Conservation (phyloP, 2,329 filamentous ascomycete genomes). For the Stemphylium vesicarium region DNA sequence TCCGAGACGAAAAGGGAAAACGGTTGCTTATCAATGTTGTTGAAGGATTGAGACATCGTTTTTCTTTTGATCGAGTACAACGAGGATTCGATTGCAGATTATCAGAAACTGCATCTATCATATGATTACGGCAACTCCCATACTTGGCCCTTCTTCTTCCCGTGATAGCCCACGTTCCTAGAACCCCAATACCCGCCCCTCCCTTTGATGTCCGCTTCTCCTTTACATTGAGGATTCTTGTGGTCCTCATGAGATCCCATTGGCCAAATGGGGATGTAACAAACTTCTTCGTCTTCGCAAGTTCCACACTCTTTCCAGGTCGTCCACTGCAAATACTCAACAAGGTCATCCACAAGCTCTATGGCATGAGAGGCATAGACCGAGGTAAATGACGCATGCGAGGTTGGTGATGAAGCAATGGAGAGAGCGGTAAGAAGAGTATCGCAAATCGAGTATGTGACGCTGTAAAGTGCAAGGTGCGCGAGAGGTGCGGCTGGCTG, state of each 20-base stretch:
- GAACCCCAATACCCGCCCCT: conserved; percentile 35
- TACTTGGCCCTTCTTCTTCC: neutral
- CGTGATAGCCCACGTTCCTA: neutral
- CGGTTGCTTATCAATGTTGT: too few relatives aligned
- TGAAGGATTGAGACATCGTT: too few relatives aligned
- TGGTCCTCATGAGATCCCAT: conserved; percentile 63
- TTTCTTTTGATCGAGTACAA: too few relatives aligned
- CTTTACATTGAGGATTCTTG: conserved; percentile 54
- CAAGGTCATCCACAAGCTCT: conserved; percentile 50
- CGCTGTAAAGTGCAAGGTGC: conserved; percentile 36
- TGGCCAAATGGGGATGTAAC: conserved; percentile 70
- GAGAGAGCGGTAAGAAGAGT: conserved; percentile 37
- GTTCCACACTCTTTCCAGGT: conserved; percentile 64
- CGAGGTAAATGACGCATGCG: conserved; percentile 5
- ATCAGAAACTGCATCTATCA: too few relatives aligned
- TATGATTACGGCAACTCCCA: neutral
- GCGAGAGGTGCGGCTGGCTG: conserved; percentile 28
- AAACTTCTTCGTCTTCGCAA: conserved; percentile 62
- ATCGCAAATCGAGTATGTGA: conserved; percentile 44
- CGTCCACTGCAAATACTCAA: conserved; percentile 63
- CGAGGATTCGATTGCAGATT: too few relatives aligned
- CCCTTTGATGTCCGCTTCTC: conserved; percentile 12
- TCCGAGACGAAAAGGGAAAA: too few relatives aligned
- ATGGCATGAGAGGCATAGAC: conserved; percentile 29
- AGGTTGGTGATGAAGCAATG: conserved; percentile 13